phyloP scores from a whole-genome alignment of 306 rosid species.

The Alnus rubra region DNA sequence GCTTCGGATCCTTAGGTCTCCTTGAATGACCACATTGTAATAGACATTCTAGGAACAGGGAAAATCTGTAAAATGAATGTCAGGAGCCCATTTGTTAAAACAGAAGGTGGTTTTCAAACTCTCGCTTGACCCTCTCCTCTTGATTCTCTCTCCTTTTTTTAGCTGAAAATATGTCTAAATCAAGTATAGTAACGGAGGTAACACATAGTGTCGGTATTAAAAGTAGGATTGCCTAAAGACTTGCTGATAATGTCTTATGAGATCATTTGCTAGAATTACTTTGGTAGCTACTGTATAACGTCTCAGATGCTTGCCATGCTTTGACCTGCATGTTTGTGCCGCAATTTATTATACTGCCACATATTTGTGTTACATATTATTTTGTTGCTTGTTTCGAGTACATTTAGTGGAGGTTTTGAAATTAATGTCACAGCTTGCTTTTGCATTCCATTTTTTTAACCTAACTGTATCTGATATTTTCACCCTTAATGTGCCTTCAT shows the following conservation, averaged over 20 bases:
- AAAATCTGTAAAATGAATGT: neutral
- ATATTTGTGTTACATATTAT: neutral
- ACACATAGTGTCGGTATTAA: neutral
- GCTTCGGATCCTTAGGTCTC: neutral
- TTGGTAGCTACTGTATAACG: neutral
- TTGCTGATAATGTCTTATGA: neutral
- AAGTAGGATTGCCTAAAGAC: neutral
- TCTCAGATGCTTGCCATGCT: neutral
- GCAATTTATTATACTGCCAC: neutral
- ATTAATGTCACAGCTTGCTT: neutral
- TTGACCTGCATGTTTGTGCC: neutral
- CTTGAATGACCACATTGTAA: neutral
- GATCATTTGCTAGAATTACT: neutral
- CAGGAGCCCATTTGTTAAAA: neutral
- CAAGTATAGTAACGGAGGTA: neutral
- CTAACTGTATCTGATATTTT: neutral
- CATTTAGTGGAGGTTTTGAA: slow-evolving; percentile 15
- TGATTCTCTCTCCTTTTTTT: neutral
- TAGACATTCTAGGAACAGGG: too few species aligned
- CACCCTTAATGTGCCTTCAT: slow-evolving; percentile 29
- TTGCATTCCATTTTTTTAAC: neutral
- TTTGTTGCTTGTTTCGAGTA: slow-evolving; percentile 18
- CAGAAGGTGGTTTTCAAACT: neutral
- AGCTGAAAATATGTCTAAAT: neutral
- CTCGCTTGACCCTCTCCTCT: neutral